phyloP scores from a whole-genome alignment of 148 eudicot species.

The Vaccinium macrocarpon region DNA sequence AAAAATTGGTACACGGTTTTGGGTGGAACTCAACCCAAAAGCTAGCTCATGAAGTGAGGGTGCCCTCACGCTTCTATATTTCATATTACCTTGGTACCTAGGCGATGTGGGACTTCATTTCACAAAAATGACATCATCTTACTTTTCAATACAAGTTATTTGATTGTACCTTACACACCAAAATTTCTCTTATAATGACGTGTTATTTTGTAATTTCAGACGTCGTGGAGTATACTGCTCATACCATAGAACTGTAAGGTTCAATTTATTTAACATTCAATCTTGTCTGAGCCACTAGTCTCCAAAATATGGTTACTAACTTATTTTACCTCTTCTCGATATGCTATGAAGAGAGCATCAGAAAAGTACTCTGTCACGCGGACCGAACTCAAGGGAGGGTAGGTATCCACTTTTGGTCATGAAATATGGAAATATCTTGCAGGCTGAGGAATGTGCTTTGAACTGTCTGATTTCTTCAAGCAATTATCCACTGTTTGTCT shows the following conservation, averaged over 20 bases:
- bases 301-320: background rate
- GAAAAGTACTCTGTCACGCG: conserved; percentile 61
- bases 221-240: conserved; percentile 75
- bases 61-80: no score
- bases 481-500: background rate
- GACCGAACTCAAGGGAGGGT: conserved; percentile 95
- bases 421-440: background rate
- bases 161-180: background rate
- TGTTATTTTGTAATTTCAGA: conserved; percentile 40
- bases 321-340: background rate
- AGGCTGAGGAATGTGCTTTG: background rate
- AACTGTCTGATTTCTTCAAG: background rate
- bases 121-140: background rate
- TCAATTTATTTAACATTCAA: conserved; percentile 5
- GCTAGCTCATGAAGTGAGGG: no score
- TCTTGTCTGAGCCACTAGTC: background rate
- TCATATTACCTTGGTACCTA: no score
- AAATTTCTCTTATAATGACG: conserved; percentile 2
- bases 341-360: conserved; percentile 57
- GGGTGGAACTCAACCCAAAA: no score
- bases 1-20: background rate
- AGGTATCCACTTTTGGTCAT: conserved; percentile 21
- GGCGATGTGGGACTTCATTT: no score
- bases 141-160: background rate
- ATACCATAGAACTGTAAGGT: conserved; percentile 69